Percentiles rank a stretch among this genome's conserved stretches.
Evolutionary conservation across 805 yeast species (phyloP).

Genomic region (Lachancea meyersii): DNA sequence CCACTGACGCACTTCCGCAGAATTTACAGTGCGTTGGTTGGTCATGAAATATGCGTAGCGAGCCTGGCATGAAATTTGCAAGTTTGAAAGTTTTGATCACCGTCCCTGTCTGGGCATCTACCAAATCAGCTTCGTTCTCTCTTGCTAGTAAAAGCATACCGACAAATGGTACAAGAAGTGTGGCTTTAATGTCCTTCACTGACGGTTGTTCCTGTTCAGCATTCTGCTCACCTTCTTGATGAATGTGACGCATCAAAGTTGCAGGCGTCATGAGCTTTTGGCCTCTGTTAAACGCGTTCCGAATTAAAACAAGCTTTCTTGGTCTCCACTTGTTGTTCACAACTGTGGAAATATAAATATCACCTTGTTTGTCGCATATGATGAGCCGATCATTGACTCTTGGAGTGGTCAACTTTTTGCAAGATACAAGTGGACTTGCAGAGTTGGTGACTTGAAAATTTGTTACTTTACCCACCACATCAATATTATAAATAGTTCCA

Average conservation of each 20-base stretch:
- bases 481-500: constrained; percentile 44
- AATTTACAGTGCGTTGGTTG: constrained; percentile 85
- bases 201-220: not conserved
- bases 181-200: constrained; percentile 26
- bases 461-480: constrained; percentile 35
- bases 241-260: constrained; percentile 20
- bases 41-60: constrained; percentile 68
- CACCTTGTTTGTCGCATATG: constrained; percentile 43
- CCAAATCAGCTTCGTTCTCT: constrained; percentile 51
- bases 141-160: constrained; percentile 66
- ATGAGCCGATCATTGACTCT: constrained; percentile 69
- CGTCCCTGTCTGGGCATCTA: constrained; percentile 76
- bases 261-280: constrained; percentile 36
- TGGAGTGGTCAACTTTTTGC: constrained; percentile 57
- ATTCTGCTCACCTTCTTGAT: not conserved
- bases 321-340: constrained; percentile 63
- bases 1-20: constrained; percentile 82
- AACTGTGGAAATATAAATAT: constrained; percentile 54
- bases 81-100: constrained; percentile 55
- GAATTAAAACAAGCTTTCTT: constrained; percentile 43
- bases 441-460: constrained; percentile 30
- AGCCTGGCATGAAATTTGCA: constrained; percentile 52
- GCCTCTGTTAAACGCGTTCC: constrained; percentile 42
- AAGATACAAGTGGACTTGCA: constrained; percentile 38
- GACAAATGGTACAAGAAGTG: constrained; percentile 59